Base-by-base conservation (phyloP, 768 basidiomycete genomes). In the Boletus rubropictus region DNA sequence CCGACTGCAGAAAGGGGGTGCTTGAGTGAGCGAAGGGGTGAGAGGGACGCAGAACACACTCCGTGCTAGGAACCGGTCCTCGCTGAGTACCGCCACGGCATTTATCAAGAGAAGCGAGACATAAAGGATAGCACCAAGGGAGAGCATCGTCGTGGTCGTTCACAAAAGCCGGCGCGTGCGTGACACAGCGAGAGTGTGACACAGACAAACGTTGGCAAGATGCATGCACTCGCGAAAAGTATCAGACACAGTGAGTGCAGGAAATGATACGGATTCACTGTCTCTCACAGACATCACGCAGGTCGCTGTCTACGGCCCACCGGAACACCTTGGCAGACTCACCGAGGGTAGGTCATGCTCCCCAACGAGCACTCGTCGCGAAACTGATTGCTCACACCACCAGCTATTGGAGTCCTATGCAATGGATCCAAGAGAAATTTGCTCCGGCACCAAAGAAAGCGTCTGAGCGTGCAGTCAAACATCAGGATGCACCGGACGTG, bases 31-130 rank as follows among this genome's bases (percentile, higher is more conserved):
- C 24, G 45, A 28, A 38, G 21, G 24, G 31, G 20, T 24, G 40
- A 33, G 42, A 46, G 34, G 46, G 22, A 48, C 48, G 8, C 40
- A 33, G 48, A 46, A 77, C 86, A 57, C 63, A 95, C 93, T 92
- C 63, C 84, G 76, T 18, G 92, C 86, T 46, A 99, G 82, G 69
- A 99, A 99, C 7, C 95, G 80, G 58, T 99, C 95, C 69, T 99
- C 95, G 60, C 84, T 95, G 52, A 99, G 76, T 48, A 99, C 84
- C 7, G 95, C 95, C 66, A 98, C 81, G 37, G 93, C 90, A 66
- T 99, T 98, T 58, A 93, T 81, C 62, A 97, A 73, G 35, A 99
- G 81, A 20, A 99, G 75, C 21, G 81, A 72, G 46, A 92, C 85
- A 72, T 96, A 91, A 57, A 97, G 70, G 54, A 96, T 78, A 14